These are phyloP conservation scores for Dendrostoma leiphaemia DNA, from an alignment of 2,329 filamentous ascomycete genomes.

Conservation along the genomic window DNA sequence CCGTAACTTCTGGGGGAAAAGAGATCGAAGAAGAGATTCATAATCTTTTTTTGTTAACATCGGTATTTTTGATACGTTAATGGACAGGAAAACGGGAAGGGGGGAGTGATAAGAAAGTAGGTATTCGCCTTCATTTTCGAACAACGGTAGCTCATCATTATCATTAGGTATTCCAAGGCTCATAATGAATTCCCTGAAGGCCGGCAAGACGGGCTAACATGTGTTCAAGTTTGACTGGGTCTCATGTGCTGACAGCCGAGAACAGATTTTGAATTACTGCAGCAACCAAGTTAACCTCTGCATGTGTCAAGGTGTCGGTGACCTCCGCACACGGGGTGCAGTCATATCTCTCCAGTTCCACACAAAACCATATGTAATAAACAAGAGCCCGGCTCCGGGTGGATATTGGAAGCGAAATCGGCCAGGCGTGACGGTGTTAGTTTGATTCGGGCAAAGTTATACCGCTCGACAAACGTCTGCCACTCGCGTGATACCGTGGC, in stretches of 20 bases:
- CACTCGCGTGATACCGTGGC: slow-evolving; percentile 31
- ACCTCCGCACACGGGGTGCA: slow-evolving; percentile 17
- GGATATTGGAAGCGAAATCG: slow-evolving; percentile 26
- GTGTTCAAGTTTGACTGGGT: slow-evolving; percentile 23
- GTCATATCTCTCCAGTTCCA: slow-evolving; percentile 29
- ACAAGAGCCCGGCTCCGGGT: slow-evolving; percentile 28
- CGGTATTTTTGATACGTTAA: not conserved
- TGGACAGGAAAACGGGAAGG: slow-evolving; percentile 16
- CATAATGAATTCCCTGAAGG: slow-evolving; percentile 30
- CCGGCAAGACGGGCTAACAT: slow-evolving; percentile 29
- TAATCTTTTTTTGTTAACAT: too few species aligned
- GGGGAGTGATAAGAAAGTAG: slow-evolving; percentile 24
- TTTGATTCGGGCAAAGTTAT: slow-evolving; percentile 30
- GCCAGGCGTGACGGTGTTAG: slow-evolving; percentile 27
- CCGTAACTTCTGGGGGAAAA: too few species aligned
- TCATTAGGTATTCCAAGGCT: slow-evolving; percentile 31
- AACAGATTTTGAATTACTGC: slow-evolving; percentile 23
- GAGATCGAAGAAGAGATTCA: too few species aligned
- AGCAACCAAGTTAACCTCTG: slow-evolving; percentile 17
- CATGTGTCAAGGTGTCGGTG: slow-evolving; percentile 13
- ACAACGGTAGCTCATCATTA: slow-evolving; percentile 19
- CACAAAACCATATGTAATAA: slow-evolving; percentile 28
- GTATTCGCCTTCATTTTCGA: slow-evolving; percentile 20
- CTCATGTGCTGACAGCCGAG: slow-evolving; percentile 27
- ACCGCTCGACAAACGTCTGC: slow-evolving; percentile 28